Evolutionary conservation across 2,329 filamentous ascomycete species (phyloP), one percentile per base, ranked within the genome.

Genomic region (Diaporthe capsici): DNA sequence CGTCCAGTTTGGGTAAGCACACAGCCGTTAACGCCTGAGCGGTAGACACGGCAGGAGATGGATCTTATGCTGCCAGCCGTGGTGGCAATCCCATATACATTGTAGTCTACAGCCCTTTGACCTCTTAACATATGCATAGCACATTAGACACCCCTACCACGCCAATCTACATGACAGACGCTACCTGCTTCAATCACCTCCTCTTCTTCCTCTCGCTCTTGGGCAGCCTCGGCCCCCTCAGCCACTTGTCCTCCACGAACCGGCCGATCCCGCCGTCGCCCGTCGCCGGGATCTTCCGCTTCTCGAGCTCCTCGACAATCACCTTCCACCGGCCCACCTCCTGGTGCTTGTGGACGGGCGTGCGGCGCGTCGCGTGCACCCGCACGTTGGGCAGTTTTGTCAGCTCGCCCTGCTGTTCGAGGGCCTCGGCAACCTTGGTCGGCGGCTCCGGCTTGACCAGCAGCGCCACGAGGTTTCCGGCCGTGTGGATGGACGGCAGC

Each of bases 331-430:
- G 81, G 44, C 83, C 83, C 39, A 82, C 80, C 80, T 80, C 82
- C 79, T 82, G 81, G 76, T 82, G 81, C 79, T 81, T 80, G 77
- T 81, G 80, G 47, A 94, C 91, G 13, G 91, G 90, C 10, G 92
- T 95, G 76, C 94, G 86, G 80, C 92, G 92, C 78, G 89, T 89
- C 37, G 84, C 82, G 79, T 90, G 90, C 31, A 98, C 85, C 79
- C 88, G 89, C 58, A 98, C 92, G 81, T 98, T 98, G 77, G 90
- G 86, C 71, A 94, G 85, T 1, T 83, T 79, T 25, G 85, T 80
- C 44, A 94, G 85, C 25, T 87, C 81, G 58, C 87, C 83, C 65
- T 81, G 85, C 70, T 81, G 77, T 78, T 85, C 81, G 58, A 96
- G 87, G 63, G 89, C 84, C 73, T 95, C 87, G 49, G 89, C 89